Evolutionary conservation across 1,284 basidiomycete genomes (phyloP).

Genomic region (Fomitopsis schrenkii): DNA sequence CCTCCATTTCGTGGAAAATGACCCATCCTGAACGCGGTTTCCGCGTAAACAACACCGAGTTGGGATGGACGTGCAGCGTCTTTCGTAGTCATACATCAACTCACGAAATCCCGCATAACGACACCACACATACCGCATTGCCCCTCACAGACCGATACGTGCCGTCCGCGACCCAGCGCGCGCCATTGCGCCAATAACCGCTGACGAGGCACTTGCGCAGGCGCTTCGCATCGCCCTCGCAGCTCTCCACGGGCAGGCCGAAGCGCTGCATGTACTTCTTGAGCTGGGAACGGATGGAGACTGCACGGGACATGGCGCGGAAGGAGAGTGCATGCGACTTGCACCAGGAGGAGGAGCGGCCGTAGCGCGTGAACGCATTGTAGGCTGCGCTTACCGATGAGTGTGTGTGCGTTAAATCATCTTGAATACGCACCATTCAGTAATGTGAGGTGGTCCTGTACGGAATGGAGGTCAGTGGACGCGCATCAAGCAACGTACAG

Average conservation of each 20-base stretch:
- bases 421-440: conserved; percentile 65
- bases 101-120: not conserved
- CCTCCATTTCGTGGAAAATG: conserved; percentile 92
- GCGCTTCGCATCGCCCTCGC: conserved; percentile 77
- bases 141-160: conserved; percentile 85
- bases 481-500: not conserved
- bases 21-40: conserved; percentile 91
- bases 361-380: conserved; percentile 86
- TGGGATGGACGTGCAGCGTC: conserved; percentile 89
- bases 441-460: conserved; percentile 87
- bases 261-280: conserved; percentile 92
- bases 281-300: conserved; percentile 89
- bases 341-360: conserved; percentile 86
- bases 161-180: conserved; percentile 85
- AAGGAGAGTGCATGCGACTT: conserved; percentile 90
- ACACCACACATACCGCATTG: conserved; percentile 55
- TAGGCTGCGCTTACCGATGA: conserved; percentile 54
- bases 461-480: not conserved
- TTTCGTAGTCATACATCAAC: conserved; percentile 27
- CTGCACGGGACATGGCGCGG: conserved; percentile 86
- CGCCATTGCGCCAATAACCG: conserved; percentile 94
- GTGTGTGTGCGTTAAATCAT: not conserved
- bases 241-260: conserved; percentile 72
- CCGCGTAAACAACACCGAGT: conserved; percentile 91
- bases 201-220: conserved; percentile 83